These are phyloP conservation scores for Selaginella tamariscina DNA, from an alignment of 75 land plant species.

Conservation along the genomic window DNA sequence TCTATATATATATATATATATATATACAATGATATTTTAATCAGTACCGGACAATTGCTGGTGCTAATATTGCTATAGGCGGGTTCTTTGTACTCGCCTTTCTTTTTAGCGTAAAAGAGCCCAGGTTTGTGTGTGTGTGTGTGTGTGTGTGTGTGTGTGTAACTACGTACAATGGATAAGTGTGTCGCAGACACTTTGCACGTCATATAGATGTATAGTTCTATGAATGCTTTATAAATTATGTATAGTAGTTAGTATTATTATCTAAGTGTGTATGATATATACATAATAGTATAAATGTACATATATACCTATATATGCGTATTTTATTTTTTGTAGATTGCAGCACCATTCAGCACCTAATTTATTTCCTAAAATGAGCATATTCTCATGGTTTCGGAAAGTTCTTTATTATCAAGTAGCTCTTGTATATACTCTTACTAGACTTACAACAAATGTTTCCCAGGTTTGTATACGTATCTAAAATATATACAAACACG, in stretches of 20 bases:
- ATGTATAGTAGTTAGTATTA: too few relatives aligned
- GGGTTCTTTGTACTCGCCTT: conserved; percentile 69
- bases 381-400: conserved; percentile 71
- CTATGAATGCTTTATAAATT: too few relatives aligned
- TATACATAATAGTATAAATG: too few relatives aligned
- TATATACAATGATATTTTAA: not conserved
- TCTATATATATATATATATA: too few relatives aligned
- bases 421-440: conserved; percentile 76
- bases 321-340: conserved; percentile 21
- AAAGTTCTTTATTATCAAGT: conserved; percentile 87
- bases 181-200: too few relatives aligned
- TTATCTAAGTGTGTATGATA: too few relatives aligned
- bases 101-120: conserved; percentile 70
- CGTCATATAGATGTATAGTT: too few relatives aligned
- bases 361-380: conserved; percentile 26
- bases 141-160: too few relatives aligned
- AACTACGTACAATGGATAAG: too few relatives aligned
- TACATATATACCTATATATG: not conserved
- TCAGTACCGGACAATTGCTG: conserved; percentile 96
- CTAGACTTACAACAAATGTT: conserved; percentile 83
- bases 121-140: too few relatives aligned
- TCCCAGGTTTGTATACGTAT: conserved; percentile 84
- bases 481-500: too few relatives aligned
- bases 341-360: conserved; percentile 23
- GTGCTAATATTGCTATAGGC: conserved; percentile 56